Base-by-base conservation (phyloP, 768 basidiomycete species). In the Brasilioporus rufonigricans region DNA sequence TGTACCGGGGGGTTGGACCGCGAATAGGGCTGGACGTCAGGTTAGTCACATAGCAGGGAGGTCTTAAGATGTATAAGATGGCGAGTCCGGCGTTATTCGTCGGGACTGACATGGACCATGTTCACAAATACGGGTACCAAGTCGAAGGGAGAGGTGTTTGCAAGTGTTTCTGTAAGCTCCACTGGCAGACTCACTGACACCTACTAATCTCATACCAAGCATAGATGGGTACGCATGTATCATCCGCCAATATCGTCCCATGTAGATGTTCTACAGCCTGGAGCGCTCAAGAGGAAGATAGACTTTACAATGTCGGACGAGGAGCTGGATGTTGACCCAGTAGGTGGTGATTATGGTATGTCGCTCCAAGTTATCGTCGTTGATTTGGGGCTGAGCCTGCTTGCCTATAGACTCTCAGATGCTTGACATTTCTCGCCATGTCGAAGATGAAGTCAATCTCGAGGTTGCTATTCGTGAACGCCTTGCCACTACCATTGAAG, bases 391-490 rank as follows among this genome's bases (percentile, higher is more conserved):
- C 27, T 58, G 21, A 56, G 26, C 32, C 21, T 12, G 6, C 23
- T 48, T 38, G 40, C 40, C 39, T 19, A 45, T 39, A 69, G 67
- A 54, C 14, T 45, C 61, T 35, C 50, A 41, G 27, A 57, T 56
- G 16, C 43, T 48, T 39, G 41, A 61, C 21, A 43, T 63, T 27
- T 52, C 50, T 55, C 63, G 50, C 18, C 44, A 59, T 44, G 53
- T 71, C 38, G 33, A 46, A 3, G 73, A 80, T 36, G 79, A 80
- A 53, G 51, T 80, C 2, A 69, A 74, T 58, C 61, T 78, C 35
- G 79, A 80, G 54, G 70, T 81, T 19, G 65, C 73, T 19, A 59
- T 80, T 19, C 71, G 77, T 36, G 61, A 74, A 52, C 71, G 77
- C 21, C 65, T 80, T 43, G 66, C 67, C 12, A 69, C 68, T n/a